These are phyloP conservation scores for Backusella circina DNA, from an alignment of 192 early-diverging fungal species.

Conservation along the genomic window DNA sequence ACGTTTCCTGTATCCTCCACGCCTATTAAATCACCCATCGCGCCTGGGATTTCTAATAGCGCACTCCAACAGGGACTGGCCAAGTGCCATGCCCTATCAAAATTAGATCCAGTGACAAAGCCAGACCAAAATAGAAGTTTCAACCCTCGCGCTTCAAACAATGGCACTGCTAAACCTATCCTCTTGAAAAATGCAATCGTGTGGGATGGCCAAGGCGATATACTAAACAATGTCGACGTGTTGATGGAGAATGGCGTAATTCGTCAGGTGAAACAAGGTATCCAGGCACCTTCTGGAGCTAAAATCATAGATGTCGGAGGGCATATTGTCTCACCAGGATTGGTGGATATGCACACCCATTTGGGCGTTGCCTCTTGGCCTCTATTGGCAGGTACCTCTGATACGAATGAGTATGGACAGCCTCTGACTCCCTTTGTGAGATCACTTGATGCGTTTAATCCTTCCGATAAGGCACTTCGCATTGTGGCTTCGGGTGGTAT, in stretches of 20 bases:
- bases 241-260: slow-evolving; percentile 42
- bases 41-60: neutral
- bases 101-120: neutral
- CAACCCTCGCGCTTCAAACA: slow-evolving; percentile 15
- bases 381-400: slow-evolving; percentile 40
- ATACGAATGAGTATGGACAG: slow-evolving; percentile 65
- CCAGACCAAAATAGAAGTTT: neutral
- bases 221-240: slow-evolving; percentile 38
- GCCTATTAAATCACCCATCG: neutral
- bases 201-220: slow-evolving; percentile 31
- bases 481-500: slow-evolving; percentile 69
- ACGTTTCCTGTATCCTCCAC: neutral
- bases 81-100: neutral
- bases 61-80: neutral
- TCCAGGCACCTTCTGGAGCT: neutral
- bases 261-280: slow-evolving; percentile 18
- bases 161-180: neutral
- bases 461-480: slow-evolving; percentile 52
- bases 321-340: slow-evolving; percentile 52
- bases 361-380: slow-evolving; percentile 67
- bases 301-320: slow-evolving; percentile 48
- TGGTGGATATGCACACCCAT: slow-evolving; percentile 59
- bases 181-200: slow-evolving; percentile 29
- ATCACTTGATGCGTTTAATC: slow-evolving; percentile 67
- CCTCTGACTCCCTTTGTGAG: slow-evolving; percentile 63